Base-by-base conservation (phyloP, 768 basidiomycete genomes). In the Leucocoprinus sp. region DNA sequence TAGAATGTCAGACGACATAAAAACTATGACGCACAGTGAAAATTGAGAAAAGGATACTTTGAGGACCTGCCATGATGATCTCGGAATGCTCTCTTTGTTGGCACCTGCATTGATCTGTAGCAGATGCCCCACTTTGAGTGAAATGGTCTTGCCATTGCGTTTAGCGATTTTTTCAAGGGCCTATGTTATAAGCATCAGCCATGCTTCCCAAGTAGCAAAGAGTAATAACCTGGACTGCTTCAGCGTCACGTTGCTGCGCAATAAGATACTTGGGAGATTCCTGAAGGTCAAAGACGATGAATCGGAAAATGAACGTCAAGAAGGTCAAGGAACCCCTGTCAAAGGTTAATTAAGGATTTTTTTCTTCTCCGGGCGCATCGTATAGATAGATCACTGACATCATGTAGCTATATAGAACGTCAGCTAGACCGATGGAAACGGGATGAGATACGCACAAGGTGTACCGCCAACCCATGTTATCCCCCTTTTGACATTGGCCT, bases 391-490 rank as follows among this genome's bases (percentile, higher is more conserved):
- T n/a, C 14, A 8, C 28, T 34, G 12, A 47, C 46, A 47, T 40
- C 21, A 29, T 41, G 33, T 35, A 47, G n/a, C 46, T 47, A 19
- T 1, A 24, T 19, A 18, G 4, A 23, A 3, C 9, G 9, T 39
- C 3, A 43, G 37, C 29, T 28, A 31, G 14, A 3, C 7, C 21
- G 22, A 44, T 38, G 22, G 37, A 22, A 24, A 27, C 15, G 12
- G 53, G 12, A 22, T 60, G 44, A 27, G 36, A 29, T 31, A 28
- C 64, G 54, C 58, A 75, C 67, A 73, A 59, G 17, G 69, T 67
- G 55, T 78, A 79, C 57, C 78, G 64, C 78, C 78, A 81, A 8
- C 79, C 79, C 69, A 74, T 76, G 51, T 80, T 81, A 50, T 68
- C 60, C 0, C 60, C 62, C 48, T 67, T 68, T 2, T 63, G 54